Conservation (phyloP, 176 grass and related monocot species). For the Hsuehochloa calcarea region DNA sequence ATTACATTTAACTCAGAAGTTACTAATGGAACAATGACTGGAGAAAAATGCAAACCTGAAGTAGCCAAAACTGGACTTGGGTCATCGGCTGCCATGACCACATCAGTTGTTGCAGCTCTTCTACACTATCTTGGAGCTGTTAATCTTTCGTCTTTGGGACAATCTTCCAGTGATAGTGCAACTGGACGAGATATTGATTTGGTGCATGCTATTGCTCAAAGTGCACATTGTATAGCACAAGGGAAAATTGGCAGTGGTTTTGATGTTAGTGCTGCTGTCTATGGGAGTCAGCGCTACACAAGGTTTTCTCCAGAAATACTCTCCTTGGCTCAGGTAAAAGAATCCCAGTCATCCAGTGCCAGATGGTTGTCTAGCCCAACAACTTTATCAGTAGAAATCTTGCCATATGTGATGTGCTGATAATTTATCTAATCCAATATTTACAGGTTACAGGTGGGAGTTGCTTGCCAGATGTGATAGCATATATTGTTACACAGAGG, state of each 20-base stretch:
- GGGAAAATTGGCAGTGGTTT: conserved; percentile 96
- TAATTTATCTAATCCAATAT: conserved; percentile 28
- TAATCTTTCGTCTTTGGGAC: conserved; percentile 52
- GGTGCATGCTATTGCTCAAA: conserved; percentile 85
- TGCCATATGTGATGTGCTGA: background rate
- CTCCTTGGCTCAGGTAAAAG: conserved; percentile 61
- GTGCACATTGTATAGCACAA: conserved; percentile 95
- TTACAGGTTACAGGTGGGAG: conserved; percentile 54
- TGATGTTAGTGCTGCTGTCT: conserved; percentile 94
- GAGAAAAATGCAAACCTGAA: conserved; percentile 86
- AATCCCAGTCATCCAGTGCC: background rate
- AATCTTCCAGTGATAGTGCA: conserved; percentile 25
- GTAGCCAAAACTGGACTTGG: conserved; percentile 99
- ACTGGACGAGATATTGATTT: conserved; percentile 59
- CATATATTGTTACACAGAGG: conserved; percentile 59
- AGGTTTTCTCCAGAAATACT: conserved; percentile 88
- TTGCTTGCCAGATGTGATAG: conserved; percentile 53
- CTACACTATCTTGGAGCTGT: conserved; percentile 91
- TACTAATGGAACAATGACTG: conserved; percentile 49
- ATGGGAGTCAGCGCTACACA: conserved; percentile 75
- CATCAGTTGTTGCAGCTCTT: conserved; percentile 77
- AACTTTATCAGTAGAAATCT: background rate
- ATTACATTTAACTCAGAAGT: conserved; percentile 81
- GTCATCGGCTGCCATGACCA: conserved; percentile 95
- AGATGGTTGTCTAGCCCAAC: background rate